Conservation (phyloP, 768 basidiomycete species). For the Cyclocybe aegerita region DNA sequence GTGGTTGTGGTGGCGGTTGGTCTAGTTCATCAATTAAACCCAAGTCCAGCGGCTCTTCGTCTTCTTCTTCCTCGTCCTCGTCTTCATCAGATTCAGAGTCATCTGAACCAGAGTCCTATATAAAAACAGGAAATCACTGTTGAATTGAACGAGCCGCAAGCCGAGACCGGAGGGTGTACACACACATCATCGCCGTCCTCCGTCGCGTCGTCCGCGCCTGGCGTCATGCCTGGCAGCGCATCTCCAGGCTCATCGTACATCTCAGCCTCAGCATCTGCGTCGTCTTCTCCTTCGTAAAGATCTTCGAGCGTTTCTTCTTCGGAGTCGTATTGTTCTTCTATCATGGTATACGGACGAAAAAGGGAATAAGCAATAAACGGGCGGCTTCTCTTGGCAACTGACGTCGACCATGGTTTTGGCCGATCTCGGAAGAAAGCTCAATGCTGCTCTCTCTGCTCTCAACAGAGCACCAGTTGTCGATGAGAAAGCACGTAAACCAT, state of each 20-base stretch:
- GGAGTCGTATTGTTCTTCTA: slow-evolving; percentile 34
- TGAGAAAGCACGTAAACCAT: slow-evolving; percentile 69
- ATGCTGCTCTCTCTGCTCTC: slow-evolving; percentile 89
- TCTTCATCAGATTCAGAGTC: slow-evolving; percentile 50
- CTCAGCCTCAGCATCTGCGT: slow-evolving; percentile 42
- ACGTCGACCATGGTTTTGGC: slow-evolving; percentile 81
- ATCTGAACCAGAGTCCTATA: slow-evolving; percentile 52
- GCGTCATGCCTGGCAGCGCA: slow-evolving; percentile 35
- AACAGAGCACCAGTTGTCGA: slow-evolving; percentile 86
- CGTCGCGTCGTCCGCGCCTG: slow-evolving; percentile 55
- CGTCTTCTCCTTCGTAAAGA: slow-evolving; percentile 43
- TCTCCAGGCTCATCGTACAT: slow-evolving; percentile 13
- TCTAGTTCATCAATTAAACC: slow-evolving; percentile 20
- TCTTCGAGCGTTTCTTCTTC: slow-evolving; percentile 48
- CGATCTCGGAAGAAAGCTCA: slow-evolving; percentile 92
- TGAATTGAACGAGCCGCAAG: not conserved
- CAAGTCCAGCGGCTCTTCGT: slow-evolving; percentile 25
- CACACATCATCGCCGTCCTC: slow-evolving; percentile 73
- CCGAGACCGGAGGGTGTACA: slow-evolving; percentile 13
- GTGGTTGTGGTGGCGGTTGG: slow-evolving; percentile 9
- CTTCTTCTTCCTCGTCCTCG: slow-evolving; percentile 25
- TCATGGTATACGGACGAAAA: slow-evolving; percentile 7
- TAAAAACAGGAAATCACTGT: not conserved
- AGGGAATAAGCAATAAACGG: slow-evolving; percentile 1
- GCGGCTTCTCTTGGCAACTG: slow-evolving; percentile 16